Evolutionary conservation across 1,139 yeast genomes (phyloP).

Genomic region (Lodderomyces theae): DNA sequence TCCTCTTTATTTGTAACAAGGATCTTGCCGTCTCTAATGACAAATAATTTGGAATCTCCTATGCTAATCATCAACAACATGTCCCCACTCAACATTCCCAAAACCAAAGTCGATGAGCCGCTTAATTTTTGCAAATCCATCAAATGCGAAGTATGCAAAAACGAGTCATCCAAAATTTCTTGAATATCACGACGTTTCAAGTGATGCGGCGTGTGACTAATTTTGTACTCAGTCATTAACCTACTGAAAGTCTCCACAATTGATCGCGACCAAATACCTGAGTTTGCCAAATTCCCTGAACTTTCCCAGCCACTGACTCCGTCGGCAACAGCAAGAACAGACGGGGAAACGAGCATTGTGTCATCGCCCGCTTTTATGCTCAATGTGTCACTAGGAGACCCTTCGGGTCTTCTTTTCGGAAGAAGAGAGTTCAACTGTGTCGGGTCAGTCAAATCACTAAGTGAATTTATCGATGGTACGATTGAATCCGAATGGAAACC

Average conservation of each 20-base stretch:
- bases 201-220: constrained; percentile 43
- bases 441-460: constrained; percentile 52
- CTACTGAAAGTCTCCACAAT: constrained; percentile 54
- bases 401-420: constrained; percentile 53
- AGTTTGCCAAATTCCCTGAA: constrained; percentile 34
- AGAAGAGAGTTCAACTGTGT: constrained; percentile 45
- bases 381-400: constrained; percentile 53
- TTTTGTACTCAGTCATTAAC: constrained; percentile 45
- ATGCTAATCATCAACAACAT: constrained; percentile 48
- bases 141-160: constrained; percentile 48
- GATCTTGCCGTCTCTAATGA: constrained; percentile 48
- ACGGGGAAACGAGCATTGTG: constrained; percentile 58
- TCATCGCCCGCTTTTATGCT: constrained; percentile 60
- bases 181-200: constrained; percentile 44
- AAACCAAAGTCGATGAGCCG: constrained; percentile 54
- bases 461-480: constrained; percentile 45
- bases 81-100: constrained; percentile 53
- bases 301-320: constrained; percentile 64
- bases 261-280: constrained; percentile 57
- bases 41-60: constrained; percentile 53
- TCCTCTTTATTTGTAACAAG: constrained; percentile 48
- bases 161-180: constrained; percentile 50
- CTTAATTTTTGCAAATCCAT: constrained; percentile 50
- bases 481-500: constrained; percentile 46
- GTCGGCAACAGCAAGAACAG: constrained; percentile 57